Conservation (phyloP, 345 rosid genomes). For the Eucalyptus sp. region DNA sequence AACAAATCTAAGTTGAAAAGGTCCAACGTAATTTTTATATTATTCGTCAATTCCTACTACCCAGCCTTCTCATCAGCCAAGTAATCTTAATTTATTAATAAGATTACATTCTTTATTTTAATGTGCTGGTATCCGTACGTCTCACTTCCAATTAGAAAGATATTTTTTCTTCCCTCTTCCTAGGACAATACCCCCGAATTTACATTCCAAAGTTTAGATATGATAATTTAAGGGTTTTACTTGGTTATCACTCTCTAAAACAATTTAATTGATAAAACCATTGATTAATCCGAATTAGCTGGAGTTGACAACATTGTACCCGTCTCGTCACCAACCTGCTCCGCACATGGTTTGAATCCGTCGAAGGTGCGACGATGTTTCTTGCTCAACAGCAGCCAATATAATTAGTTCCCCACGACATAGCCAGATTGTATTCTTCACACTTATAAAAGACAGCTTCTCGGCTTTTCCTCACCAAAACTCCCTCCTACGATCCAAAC, state of each 20-base stretch:
- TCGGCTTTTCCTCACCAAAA: neutral
- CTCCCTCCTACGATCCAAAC: neutral
- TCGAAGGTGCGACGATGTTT: neutral
- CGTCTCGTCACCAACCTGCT: neutral
- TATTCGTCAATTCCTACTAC: fast-evolving
- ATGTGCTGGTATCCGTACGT: fast-evolving
- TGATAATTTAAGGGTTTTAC: neutral
- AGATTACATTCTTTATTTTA: fast-evolving
- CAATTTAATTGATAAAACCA: neutral
- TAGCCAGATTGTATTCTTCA: neutral
- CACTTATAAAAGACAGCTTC: neutral
- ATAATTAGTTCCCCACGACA: neutral
- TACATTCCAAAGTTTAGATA: no score
- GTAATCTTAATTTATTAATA: fast-evolving
- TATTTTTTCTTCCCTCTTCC: no score
- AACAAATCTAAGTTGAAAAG: no score
- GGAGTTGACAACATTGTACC: neutral
- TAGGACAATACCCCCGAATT: no score
- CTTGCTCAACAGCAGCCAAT: neutral
- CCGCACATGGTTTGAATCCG: neutral
- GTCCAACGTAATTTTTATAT: neutral
- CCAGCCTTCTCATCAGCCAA: fast-evolving
- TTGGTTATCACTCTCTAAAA: neutral
- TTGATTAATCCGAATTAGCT: neutral
- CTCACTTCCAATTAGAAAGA: fast-evolving